Conservation (phyloP, 2,329 filamentous ascomycete genomes). For the Penicillium sp. region DNA sequence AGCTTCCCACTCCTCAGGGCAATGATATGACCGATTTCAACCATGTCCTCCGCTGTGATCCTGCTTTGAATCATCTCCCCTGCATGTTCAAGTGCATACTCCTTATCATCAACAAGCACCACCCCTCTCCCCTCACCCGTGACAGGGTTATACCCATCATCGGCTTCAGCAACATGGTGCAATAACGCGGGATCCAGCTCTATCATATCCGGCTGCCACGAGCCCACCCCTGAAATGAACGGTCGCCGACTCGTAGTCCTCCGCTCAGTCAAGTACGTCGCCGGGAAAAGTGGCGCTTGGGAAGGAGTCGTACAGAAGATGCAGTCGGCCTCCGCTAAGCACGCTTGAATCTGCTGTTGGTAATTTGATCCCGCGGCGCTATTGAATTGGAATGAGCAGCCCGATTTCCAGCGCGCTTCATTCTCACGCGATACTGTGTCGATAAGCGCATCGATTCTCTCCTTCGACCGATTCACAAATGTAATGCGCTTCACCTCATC, state of each 20-base stretch:
- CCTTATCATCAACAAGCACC: background rate
- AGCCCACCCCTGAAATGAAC: slow-evolving; percentile 49
- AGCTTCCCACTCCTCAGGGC: background rate
- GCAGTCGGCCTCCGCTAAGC: background rate
- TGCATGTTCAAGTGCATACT: background rate
- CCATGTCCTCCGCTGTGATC: background rate
- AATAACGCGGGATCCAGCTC: slow-evolving; percentile 41
- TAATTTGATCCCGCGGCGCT: background rate
- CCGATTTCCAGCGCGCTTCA: background rate
- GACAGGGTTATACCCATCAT: background rate
- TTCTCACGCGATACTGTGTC: background rate
- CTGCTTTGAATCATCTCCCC: background rate
- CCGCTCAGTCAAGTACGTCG: background rate
- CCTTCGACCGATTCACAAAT: background rate
- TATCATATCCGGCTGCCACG: slow-evolving; percentile 51
- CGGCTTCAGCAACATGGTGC: background rate
- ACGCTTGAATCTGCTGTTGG: background rate
- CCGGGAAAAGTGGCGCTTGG: background rate
- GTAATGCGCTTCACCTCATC: background rate
- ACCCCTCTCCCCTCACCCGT: background rate
- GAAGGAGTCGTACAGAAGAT: background rate
- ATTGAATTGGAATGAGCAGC: background rate
- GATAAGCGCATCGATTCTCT: background rate
- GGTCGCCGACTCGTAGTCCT: slow-evolving; percentile 24
- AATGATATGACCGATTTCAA: slow-evolving; percentile 4